Evolutionary conservation across 139 green algal species (phyloP).

Genomic region (Deuterostichococcus epilithicus): DNA sequence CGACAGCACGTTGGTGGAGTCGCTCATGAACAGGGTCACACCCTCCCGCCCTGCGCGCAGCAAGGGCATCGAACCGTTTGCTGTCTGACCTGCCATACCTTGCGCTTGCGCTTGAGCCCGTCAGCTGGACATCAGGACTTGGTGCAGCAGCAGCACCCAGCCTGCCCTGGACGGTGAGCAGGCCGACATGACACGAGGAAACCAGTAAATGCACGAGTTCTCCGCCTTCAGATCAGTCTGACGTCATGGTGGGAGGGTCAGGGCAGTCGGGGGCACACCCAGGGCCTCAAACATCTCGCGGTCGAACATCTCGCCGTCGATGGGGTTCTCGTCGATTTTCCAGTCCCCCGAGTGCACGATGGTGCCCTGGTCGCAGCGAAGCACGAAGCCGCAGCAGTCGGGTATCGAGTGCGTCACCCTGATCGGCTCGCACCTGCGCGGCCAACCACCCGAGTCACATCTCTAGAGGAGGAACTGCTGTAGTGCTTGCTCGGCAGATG

Average conservation of each 20-base stretch:
- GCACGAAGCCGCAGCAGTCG: constrained; percentile 92
- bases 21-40: constrained; percentile 90
- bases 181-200: too few species aligned
- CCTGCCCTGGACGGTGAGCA: too few species aligned
- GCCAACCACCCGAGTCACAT: too few species aligned
- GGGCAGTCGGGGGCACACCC: constrained; percentile 37
- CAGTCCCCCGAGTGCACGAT: constrained; percentile 96
- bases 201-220: too few species aligned
- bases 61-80: background rate
- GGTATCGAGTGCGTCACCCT: constrained; percentile 98
- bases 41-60: constrained; percentile 61
- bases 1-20: constrained; percentile 96
- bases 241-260: too few species aligned
- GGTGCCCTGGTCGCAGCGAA: constrained; percentile 83
- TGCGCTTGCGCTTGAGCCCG: too few species aligned
- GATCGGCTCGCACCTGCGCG: constrained; percentile 74
- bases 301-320: constrained; percentile 92
- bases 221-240: too few species aligned
- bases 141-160: too few species aligned
- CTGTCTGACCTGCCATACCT: too few species aligned
- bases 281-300: constrained; percentile 78
- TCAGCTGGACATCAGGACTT: too few species aligned
- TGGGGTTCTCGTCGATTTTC: constrained; percentile 97
- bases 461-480: too few species aligned
- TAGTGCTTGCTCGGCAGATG: too few species aligned